Evolutionary conservation across 2,329 filamentous ascomycete genomes (phyloP).

Genomic region (Neopestalotiopsis sp.): DNA sequence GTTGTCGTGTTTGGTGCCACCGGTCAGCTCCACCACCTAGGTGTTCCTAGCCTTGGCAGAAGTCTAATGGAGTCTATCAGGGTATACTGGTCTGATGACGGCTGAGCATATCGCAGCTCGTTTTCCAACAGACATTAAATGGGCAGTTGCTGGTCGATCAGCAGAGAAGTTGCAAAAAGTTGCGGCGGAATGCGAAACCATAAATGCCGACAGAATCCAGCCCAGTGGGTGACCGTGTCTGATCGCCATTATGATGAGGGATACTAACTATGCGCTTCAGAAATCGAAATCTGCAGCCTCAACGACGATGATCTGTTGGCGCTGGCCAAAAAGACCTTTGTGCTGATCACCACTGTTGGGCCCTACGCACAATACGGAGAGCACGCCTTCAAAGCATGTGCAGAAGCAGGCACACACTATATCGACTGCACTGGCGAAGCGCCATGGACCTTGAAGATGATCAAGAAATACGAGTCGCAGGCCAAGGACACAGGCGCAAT

Average conservation of each 20-base stretch:
- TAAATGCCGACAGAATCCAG: slow-evolving; percentile 72
- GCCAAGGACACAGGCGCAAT: slow-evolving; percentile 62
- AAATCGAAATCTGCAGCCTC: slow-evolving; percentile 58
- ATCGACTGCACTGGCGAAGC: slow-evolving; percentile 68
- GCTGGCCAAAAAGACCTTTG: slow-evolving; percentile 61
- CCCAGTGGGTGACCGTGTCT: slow-evolving; percentile 62
- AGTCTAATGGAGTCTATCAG: slow-evolving; percentile 24
- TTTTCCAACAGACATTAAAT: slow-evolving; percentile 36
- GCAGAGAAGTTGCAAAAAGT: slow-evolving; percentile 67
- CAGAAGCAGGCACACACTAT: slow-evolving; percentile 68
- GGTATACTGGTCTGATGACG: slow-evolving; percentile 38
- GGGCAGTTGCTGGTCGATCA: slow-evolving; percentile 41
- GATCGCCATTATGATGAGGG: not conserved
- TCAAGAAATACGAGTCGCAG: slow-evolving; percentile 59
- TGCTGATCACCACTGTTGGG: slow-evolving; percentile 65
- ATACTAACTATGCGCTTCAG: slow-evolving; percentile 36
- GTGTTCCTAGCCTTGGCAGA: not conserved
- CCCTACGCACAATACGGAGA: slow-evolving; percentile 65
- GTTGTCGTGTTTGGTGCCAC: slow-evolving; percentile 63
- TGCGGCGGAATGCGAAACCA: slow-evolving; percentile 66
- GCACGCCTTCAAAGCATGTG: slow-evolving; percentile 65
- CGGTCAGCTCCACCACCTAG: slow-evolving; percentile 44
- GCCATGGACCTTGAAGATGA: slow-evolving; percentile 64
- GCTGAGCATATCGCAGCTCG: slow-evolving; percentile 37
- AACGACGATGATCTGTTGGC: slow-evolving; percentile 50